Conservation (phyloP, 2,329 filamentous ascomycete genomes). For the Elsinoe australis region DNA sequence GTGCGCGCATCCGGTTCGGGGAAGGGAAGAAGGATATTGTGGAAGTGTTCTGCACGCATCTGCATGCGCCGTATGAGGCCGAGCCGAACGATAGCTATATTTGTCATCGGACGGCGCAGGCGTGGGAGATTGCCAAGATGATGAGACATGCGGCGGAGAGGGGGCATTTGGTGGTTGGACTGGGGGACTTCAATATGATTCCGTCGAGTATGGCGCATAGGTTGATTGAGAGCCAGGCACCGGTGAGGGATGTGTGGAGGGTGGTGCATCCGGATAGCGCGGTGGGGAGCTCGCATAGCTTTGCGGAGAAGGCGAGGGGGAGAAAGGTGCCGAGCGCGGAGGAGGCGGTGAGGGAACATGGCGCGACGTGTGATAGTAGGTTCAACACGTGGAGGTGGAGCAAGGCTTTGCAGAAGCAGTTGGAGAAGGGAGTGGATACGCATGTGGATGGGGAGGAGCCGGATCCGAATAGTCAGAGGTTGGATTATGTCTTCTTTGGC, state of each 20-base stretch:
- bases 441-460: slow-evolving; percentile 55
- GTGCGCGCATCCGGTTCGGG: slow-evolving; percentile 68
- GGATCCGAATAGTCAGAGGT: slow-evolving; percentile 71
- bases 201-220: slow-evolving; percentile 76
- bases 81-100: slow-evolving; percentile 77
- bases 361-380: slow-evolving; percentile 75
- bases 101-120: slow-evolving; percentile 83
- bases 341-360: slow-evolving; percentile 72
- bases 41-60: slow-evolving; percentile 90
- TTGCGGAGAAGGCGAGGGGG: slow-evolving; percentile 57
- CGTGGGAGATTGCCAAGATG: slow-evolving; percentile 89
- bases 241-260: slow-evolving; percentile 77
- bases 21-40: slow-evolving; percentile 57
- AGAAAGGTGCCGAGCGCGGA: slow-evolving; percentile 65
- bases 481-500: slow-evolving; percentile 90
- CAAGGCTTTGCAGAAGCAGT: slow-evolving; percentile 57
- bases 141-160: slow-evolving; percentile 72
- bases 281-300: slow-evolving; percentile 61
- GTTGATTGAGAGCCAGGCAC: slow-evolving; percentile 69
- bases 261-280: slow-evolving; percentile 76
- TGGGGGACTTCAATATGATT: slow-evolving; percentile 97
- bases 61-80: slow-evolving; percentile 80
- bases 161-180: slow-evolving; percentile 73
- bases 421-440: slow-evolving; percentile 58
- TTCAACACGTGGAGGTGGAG: slow-evolving; percentile 94